phyloP scores from a whole-genome alignment of 2,329 filamentous ascomycete genomes.

The Trichophyton simii region DNA sequence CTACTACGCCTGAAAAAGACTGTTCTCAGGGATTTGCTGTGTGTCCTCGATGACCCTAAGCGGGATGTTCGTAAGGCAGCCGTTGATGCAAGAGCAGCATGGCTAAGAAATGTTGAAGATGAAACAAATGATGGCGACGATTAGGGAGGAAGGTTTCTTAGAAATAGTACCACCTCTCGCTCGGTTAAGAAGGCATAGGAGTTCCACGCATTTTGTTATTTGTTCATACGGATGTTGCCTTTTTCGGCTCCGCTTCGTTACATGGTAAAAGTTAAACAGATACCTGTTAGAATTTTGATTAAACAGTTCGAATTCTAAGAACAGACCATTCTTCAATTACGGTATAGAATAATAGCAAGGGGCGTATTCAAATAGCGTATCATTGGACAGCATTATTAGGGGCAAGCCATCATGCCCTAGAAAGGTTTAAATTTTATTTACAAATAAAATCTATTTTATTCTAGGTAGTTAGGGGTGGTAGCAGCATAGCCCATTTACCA shows the following conservation, averaged over 20 bases:
- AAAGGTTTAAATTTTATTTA: background rate
- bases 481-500: background rate
- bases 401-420: no score
- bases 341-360: background rate
- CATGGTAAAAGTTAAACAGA: background rate
- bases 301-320: background rate
- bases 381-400: no score
- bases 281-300: background rate
- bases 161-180: background rate
- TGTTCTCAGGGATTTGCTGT: slow-evolving; percentile 44
- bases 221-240: background rate
- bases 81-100: slow-evolving; percentile 48
- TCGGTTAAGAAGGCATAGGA: no score
- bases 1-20: slow-evolving; percentile 45
- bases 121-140: background rate
- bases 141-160: background rate
- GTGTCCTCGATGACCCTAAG: slow-evolving; percentile 50
- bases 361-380: no score
- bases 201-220: no score
- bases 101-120: slow-evolving; percentile 34
- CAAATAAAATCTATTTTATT: background rate
- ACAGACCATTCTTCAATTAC: background rate
- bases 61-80: slow-evolving; percentile 50
- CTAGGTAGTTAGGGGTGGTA: background rate
- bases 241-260: background rate